Evolutionary conservation across 257 asterid genomes (phyloP), one percentile per base, ranked within the genome.

Genomic region (Echium plantagineum): DNA sequence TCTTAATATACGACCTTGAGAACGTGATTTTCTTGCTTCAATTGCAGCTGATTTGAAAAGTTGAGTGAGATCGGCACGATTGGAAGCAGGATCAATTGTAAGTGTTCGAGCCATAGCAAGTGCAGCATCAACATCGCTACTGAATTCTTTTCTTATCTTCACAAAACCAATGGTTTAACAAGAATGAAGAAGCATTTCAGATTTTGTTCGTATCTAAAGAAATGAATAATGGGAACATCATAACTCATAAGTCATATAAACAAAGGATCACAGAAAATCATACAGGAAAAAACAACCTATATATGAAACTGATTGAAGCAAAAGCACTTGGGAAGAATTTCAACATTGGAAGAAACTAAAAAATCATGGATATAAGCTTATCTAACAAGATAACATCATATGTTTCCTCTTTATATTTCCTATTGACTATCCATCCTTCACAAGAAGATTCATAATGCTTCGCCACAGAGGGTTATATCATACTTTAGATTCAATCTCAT

Each of bases 11-110:
- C 98, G 82, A 58, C 83, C 80, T 65, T 85, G 96, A 12, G 89
- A 75, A 58, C 89, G 94, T 52, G 96, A 85, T 70, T 91, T 91
- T 72, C 78, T 88, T 26, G 95, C 98, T 81, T 91, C 98, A 68
- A 84, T 96, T 70, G 77, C 80, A 61, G 98, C 96, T 61, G 80
- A 83, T 60, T 68, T 81, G 49, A 91, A 84, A 35, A 91, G 95
- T 58, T 82, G 96, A 51, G 94, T 84, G 61, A 91, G 93, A 78
- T 91, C 98, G 22, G 90, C 84, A 17, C 72, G 77, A 63, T 73
- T 76, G 66, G 88, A 68, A 67, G 95, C 69, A 58, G 85, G 32
- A 65, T 91, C 98, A 56, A 74, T 80, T 1, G 84, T 24, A 68
- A 88, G 72, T 52, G 76, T 78, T 57, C 90, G 82, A 24, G 86